Percentiles rank a stretch among this genome's conserved stretches.
Conservation (phyloP, 2,329 filamentous ascomycete genomes). For the Ascochyta viciae-villosae region DNA sequence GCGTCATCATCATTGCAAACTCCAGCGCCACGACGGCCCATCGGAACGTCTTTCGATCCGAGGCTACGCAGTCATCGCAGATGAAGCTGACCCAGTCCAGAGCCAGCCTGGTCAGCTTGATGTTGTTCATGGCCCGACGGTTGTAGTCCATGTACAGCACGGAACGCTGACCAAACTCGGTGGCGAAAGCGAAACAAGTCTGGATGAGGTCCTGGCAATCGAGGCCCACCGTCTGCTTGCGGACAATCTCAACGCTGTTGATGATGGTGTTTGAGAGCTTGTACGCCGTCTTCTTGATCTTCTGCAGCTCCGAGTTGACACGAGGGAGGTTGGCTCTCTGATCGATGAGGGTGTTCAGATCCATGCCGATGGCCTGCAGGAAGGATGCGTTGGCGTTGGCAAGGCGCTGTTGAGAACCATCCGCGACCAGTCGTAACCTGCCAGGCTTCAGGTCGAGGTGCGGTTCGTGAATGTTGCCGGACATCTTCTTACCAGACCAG, state of each 20-base stretch:
- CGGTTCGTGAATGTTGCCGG: conserved; percentile 75
- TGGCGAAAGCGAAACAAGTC: conserved; percentile 98
- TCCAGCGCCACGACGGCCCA: conserved; percentile 97
- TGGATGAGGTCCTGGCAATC: conserved; percentile 96
- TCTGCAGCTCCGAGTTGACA: conserved; percentile 88
- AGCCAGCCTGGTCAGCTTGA: conserved; percentile 90
- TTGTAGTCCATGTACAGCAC: conserved; percentile 96
- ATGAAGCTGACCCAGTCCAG: conserved; percentile 98
- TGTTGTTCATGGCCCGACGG: conserved; percentile 93
- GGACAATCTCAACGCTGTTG: conserved; percentile 95
- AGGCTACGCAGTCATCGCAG: conserved; percentile 93
- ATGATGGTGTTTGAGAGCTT: conserved; percentile 98
- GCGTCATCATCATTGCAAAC: conserved; percentile 96
- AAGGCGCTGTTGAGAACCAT: conserved; percentile 81
- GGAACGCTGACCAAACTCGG: conserved; percentile 95
- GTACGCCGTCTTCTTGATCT: conserved; percentile 94
- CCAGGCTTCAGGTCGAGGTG: conserved; percentile 85
- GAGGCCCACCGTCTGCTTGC: conserved; percentile 80
- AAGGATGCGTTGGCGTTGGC: conserved; percentile 81
- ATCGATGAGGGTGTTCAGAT: conserved; percentile 88
- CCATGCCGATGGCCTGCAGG: conserved; percentile 77
- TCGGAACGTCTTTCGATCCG: conserved; percentile 93
- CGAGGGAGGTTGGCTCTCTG: conserved; percentile 91
- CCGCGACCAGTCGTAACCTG: conserved; percentile 85
- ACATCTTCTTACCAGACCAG: conserved; percentile 82